Evolutionary conservation across 106 monocot genomes (phyloP), one percentile per base, ranked within the genome.

Genomic region (Apostasia shenzhenica): DNA sequence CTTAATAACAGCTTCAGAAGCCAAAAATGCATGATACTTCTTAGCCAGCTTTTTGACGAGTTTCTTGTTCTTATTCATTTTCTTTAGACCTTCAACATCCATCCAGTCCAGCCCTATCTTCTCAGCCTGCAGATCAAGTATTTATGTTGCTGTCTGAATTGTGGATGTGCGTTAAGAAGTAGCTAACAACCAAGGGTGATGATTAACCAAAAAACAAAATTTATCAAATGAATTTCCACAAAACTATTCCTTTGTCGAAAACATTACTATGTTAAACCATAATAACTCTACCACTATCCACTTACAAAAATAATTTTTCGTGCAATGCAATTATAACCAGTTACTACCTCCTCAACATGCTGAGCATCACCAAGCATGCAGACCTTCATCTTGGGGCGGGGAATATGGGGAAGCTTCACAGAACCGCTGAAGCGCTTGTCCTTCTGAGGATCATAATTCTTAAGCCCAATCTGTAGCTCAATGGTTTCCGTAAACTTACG

Each of bases 331-430:
- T 40, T 38, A 9, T 8, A 45, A 11, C 2, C 5, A 13, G 43
- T 41, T 41, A 41, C 55, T 79, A 82, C 86, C 82, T 86, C 82
- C 57, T 82, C 82, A 3, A 86, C 86, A 68, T 86, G 86, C 66
- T 86, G 81, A 52, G 86, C 86, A 71, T 86, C 82, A 61, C 86
- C 86, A 70, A 86, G 86, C 86, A 86, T 86, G 76, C 85, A 86
- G 56, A 86, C 72, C 71, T 86, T 86, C 85, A 86, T 82, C 64
- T 83, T 86, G 0, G 87, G 83, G 1, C 87, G 80, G 41, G 87
- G 87, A 63, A 87, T 87, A 47, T 87, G 80, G 12, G 80, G 80
- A 1, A 87, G 69, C 77, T 80, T 87, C n/a, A 87, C 87, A 53
- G 83, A 80, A 6, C 87, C 87, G n/a, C 87, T 87, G 72, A 87